Percentiles rank a stretch among this genome's conserved stretches.
Conservation (phyloP, 177 flowering plant genomes). For the Vitis hybrid region DNA sequence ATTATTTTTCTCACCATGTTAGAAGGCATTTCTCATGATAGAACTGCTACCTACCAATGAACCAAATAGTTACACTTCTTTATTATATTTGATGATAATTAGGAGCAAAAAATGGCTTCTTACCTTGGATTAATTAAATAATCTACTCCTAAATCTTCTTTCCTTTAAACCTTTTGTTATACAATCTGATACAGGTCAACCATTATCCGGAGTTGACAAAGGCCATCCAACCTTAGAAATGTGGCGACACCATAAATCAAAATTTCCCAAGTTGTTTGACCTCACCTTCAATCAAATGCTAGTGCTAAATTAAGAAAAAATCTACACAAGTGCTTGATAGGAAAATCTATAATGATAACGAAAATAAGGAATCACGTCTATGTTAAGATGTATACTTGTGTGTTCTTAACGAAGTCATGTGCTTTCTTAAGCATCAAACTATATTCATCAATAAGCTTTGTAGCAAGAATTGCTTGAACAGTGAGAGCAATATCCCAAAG, state of each 20-base stretch:
- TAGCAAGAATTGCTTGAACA: conserved; percentile 39
- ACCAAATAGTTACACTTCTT: too few relatives aligned
- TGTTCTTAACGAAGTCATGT: conserved; percentile 25
- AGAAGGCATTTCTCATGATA: conserved; percentile 27
- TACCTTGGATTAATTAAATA: not conserved
- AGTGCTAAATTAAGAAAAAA: not conserved
- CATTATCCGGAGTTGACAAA: conserved; percentile 45
- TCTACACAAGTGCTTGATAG: not conserved
- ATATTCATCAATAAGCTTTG: conserved; percentile 29
- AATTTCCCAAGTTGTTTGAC: conserved; percentile 20
- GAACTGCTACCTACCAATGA: conserved; percentile 28
- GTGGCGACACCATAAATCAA: conserved; percentile 34
- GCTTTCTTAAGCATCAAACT: conserved; percentile 34
- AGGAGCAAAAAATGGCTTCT: not conserved
- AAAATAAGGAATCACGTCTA: too few relatives aligned
- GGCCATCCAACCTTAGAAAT: conserved; percentile 51
- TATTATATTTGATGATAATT: not conserved
- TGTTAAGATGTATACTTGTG: conserved; percentile 22
- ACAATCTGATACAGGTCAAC: conserved; percentile 47
- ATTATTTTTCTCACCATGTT: conserved; percentile 36
- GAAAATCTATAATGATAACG: not conserved
- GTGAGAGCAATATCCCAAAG: conserved; percentile 38
- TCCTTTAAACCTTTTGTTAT: conserved; percentile 44
- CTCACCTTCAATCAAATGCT: conserved; percentile 17
- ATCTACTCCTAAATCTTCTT: not conserved